Base-by-base conservation (phyloP, 2,329 filamentous ascomycete species). In the Gliomastix tumulicola region DNA sequence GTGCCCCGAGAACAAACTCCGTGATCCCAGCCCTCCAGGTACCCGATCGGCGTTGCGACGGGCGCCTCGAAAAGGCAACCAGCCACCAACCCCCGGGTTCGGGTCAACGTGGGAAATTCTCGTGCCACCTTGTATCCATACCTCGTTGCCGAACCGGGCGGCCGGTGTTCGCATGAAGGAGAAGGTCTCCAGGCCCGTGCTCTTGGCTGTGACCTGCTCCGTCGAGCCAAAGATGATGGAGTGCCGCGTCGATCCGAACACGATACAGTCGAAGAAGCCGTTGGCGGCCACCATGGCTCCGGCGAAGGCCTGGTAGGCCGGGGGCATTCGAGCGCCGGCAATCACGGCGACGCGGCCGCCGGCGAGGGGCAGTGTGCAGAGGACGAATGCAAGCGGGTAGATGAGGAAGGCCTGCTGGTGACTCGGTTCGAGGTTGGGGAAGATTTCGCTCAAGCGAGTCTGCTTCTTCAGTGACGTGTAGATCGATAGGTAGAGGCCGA, bases 341-440 rank as follows among this genome's bases (percentile, higher is more conserved):
- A 79, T 76, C 30, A 65, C 63, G 31, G 67, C 66, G 53, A 82
- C 74, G 36, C 76, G 68, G n/a, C 74, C 72, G 0, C 72, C 62
- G 10, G 75, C 76, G 3, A 82, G 59, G 0, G 78, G 79, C 1
- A 76, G 60, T 0, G 76, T 82, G 51, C 76, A 76, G 17, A 79
- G 39, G 21, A 79, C 63, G 49, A 81, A 82, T 42, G 80, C 72
- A 37, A 78, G 45, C 0, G 78, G 78, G 44, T 82, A 82, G 7
- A 77, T 59, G 22, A 79, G 73, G 44, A 80, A 71, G 21, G 67
- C 57, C 1, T 56, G 32, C 11, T 21, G 19, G 18, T 34, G 32
- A 3, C 21, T 21, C 6, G 22, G n/a, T 12, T 35, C 10, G 12
- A 15, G 21, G 17, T 35, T 17, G 15, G 22, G 20, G 9, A 12